Evolutionary conservation across 257 asterid species (phyloP).

Genomic region (Lycium ferocissimum): DNA sequence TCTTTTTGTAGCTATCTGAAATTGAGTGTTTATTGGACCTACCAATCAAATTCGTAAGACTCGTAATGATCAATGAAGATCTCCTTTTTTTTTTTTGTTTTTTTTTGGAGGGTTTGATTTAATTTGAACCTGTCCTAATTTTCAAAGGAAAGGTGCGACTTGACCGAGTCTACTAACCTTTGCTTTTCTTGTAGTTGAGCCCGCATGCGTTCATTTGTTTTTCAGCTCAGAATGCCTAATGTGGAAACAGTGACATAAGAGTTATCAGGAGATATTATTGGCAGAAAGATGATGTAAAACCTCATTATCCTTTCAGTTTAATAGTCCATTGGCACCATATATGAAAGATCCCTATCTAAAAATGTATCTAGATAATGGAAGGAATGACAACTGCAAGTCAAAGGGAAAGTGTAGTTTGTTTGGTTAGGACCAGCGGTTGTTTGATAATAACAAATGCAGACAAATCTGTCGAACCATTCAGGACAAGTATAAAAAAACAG

Average conservation of each 20-base stretch:
- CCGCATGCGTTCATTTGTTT: background rate
- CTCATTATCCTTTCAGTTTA: background rate
- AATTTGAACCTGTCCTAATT: background rate
- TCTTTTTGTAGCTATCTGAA: slow-evolving; percentile 24
- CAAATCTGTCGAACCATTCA: slow-evolving; percentile 28
- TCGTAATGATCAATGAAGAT: background rate
- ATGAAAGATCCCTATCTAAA: background rate
- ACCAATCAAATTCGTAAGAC: background rate
- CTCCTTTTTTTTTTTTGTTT: background rate
- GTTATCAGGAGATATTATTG: background rate
- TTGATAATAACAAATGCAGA: slow-evolving; percentile 29
- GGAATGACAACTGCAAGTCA: slow-evolving; percentile 37
- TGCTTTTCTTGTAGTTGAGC: background rate
- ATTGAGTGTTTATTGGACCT: background rate
- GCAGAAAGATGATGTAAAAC: background rate
- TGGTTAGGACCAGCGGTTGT: slow-evolving; percentile 35
- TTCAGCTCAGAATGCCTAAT: background rate
- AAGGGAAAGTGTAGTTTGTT: slow-evolving; percentile 24
- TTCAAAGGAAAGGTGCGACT: background rate
- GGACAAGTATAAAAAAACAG: slow-evolving; percentile 33
- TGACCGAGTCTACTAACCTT: background rate
- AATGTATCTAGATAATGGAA: background rate
- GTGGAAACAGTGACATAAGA: background rate
- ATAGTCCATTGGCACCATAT: background rate
- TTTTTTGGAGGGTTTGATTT: background rate